phyloP scores from a whole-genome alignment of 1,284 basidiomycete species.

The Chiua sp. region DNA sequence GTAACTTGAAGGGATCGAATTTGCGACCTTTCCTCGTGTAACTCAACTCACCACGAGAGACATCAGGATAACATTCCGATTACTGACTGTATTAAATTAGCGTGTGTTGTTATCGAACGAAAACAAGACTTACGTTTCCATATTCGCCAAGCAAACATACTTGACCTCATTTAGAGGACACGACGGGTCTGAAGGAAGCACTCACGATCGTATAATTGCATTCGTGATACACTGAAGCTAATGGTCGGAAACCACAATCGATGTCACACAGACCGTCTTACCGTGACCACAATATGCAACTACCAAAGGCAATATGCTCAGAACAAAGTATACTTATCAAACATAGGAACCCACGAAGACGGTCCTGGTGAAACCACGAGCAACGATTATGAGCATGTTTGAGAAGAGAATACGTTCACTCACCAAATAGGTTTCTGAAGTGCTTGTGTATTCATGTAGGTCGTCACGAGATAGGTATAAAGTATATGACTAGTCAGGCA shows the following conservation, averaged over 20 bases:
- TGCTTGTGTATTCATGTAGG: constrained; percentile 49
- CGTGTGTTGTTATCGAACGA: neutral
- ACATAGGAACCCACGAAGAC: constrained; percentile 42
- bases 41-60: constrained; percentile 41
- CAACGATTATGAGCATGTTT: neutral
- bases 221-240: constrained; percentile 44
- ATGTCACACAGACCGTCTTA: constrained; percentile 27
- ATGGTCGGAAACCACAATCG: neutral
- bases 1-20: neutral
- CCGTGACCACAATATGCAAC: constrained; percentile 51
- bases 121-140: constrained; percentile 42
- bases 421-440: constrained; percentile 52
- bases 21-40: constrained; percentile 8
- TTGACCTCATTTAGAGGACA: constrained; percentile 6
- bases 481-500: constrained; percentile 53
- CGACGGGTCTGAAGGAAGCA: neutral
- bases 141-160: constrained; percentile 47
- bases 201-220: constrained; percentile 46
- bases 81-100: constrained; percentile 42
- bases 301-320: constrained; percentile 17
- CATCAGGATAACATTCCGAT: constrained; percentile 41
- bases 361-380: constrained; percentile 40
- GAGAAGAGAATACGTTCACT: constrained; percentile 17
- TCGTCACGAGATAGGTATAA: constrained; percentile 57
- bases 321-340: neutral